These are phyloP conservation scores for Triticum monococcum DNA, from an alignment of 176 grass and related monocot species.

Conservation along the genomic window DNA sequence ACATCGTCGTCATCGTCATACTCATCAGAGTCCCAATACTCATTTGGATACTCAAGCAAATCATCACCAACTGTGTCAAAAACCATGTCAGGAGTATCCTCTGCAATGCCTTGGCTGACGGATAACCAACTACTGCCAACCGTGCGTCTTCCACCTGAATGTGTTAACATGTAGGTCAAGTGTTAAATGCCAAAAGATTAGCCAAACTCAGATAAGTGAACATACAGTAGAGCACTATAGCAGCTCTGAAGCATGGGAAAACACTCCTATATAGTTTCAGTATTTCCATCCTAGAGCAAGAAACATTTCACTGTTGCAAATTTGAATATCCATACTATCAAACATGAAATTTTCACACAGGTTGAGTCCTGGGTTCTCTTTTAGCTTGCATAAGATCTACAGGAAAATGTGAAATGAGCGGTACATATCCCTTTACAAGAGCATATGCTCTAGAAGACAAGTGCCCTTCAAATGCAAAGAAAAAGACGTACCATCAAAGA, in stretches of 20 bases:
- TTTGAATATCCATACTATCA: not conserved
- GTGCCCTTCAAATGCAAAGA: not conserved
- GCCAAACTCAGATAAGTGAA: not conserved
- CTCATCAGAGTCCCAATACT: constrained; percentile 99
- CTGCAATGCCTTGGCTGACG: constrained; percentile 93
- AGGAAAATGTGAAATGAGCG: constrained; percentile 3
- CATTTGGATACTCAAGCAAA: constrained; percentile 87
- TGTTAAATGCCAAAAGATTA: not conserved
- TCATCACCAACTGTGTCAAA: constrained; percentile 83
- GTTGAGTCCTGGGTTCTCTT: not conserved
- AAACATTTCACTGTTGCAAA: not conserved
- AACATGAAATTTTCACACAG: constrained; percentile 6
- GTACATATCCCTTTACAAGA: not conserved
- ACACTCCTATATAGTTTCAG: not conserved
- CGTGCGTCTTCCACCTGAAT: constrained; percentile 74
- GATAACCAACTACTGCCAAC: constrained; percentile 82
- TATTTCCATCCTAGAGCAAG: not conserved
- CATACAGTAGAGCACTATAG: not conserved
- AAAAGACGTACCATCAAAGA: not conserved
- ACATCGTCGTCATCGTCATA: constrained; percentile 96
- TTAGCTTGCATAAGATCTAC: not conserved
- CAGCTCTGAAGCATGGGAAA: not conserved
- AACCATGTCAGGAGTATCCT: constrained; percentile 88
- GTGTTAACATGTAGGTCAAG: constrained; percentile 21
- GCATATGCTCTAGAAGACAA: not conserved